Percentiles rank a stretch among this genome's conserved stretches.
Evolutionary conservation across 352 stramenopile species (phyloP).

Genomic region (Globisporangium ultimum): DNA sequence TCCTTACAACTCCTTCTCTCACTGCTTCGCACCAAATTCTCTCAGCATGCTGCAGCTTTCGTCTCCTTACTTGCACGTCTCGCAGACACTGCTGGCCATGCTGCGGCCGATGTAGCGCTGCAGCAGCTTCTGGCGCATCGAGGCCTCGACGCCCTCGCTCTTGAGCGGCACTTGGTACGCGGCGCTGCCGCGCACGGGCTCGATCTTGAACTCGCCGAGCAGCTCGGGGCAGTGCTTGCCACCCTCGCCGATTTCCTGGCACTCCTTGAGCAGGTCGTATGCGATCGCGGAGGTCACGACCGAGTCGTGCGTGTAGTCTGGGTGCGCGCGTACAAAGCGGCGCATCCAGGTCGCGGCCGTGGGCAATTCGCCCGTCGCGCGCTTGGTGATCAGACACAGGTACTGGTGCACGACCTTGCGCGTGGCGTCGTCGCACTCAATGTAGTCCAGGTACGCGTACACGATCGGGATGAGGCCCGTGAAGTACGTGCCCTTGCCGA

Average conservation of each 20-base stretch:
- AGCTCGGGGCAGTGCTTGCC: conserved; percentile 90
- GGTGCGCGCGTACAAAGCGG: conserved; percentile 93
- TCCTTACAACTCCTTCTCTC: background rate
- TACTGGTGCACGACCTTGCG: conserved; percentile 68
- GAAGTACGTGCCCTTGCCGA: conserved; percentile 95
- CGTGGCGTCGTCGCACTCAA: conserved; percentile 94
- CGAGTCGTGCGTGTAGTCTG: conserved; percentile 95
- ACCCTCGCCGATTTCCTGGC: conserved; percentile 95
- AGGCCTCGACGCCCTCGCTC: conserved; percentile 70
- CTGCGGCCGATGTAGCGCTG: conserved; percentile 35
- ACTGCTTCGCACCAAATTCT: background rate
- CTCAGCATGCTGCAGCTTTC: too few species aligned
- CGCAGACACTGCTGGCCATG: conserved; percentile 17
- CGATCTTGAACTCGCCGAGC: conserved; percentile 91
- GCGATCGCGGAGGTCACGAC: conserved; percentile 77
- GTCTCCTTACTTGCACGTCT: conserved; percentile 13
- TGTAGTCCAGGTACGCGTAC: conserved; percentile 97
- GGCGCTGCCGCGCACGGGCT: conserved; percentile 86
- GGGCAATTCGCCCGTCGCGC: conserved; percentile 93
- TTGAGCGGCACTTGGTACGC: conserved; percentile 94
- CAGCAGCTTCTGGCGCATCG: conserved; percentile 64
- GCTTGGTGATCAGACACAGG: conserved; percentile 91
- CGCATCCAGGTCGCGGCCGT: conserved; percentile 97
- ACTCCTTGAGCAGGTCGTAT: conserved; percentile 94
- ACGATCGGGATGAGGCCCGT: conserved; percentile 96